A percentile compares a stretch with the other conserved stretches of the same genome.
phyloP scores from a whole-genome alignment of 345 rosid species.

The Lepidium didymum region DNA sequence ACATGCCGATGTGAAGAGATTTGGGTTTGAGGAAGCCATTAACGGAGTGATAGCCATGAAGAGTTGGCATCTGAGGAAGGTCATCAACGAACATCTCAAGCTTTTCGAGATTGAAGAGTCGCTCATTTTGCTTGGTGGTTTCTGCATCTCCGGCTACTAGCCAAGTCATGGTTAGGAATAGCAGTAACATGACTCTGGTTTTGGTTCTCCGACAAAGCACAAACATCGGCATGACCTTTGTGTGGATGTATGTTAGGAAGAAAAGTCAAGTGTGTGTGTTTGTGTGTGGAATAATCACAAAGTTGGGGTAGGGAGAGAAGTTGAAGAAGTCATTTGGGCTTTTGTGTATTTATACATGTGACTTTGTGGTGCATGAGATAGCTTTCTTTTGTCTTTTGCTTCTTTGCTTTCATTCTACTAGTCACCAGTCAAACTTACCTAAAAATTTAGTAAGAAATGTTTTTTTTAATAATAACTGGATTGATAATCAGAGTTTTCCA shows the following conservation, averaged over 20 bases:
- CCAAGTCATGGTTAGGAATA: background rate
- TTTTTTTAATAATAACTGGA: too few relatives aligned
- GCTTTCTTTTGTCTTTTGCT: background rate
- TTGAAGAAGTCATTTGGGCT: conserved; percentile 11
- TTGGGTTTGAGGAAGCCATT: conserved; percentile 38
- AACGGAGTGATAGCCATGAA: conserved; percentile 39
- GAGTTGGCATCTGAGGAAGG: conserved; percentile 59
- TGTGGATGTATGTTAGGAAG: background rate
- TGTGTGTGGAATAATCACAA: conserved; percentile 3
- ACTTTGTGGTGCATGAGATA: conserved; percentile 3
- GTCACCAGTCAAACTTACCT: too few relatives aligned
- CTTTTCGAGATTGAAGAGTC: conserved; percentile 27
- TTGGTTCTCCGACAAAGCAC: background rate
- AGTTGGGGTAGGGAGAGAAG: conserved; percentile 8
- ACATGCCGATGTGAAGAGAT: conserved; percentile 74
- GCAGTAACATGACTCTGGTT: conserved; percentile 9
- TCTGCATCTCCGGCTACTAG: conserved; percentile 27
- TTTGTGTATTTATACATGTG: conserved; percentile 18
- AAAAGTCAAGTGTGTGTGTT: background rate
- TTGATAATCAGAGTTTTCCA: too few relatives aligned
- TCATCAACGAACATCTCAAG: conserved; percentile 73
- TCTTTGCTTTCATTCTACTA: background rate
- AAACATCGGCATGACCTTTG: conserved; percentile 3
- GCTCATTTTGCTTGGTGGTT: conserved; percentile 20
- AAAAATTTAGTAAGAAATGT: too few relatives aligned